A percentile compares a stretch with the other conserved stretches of the same genome.
Conservation (phyloP, 148 eudicot species). For the Hydrangea macrophylla region DNA sequence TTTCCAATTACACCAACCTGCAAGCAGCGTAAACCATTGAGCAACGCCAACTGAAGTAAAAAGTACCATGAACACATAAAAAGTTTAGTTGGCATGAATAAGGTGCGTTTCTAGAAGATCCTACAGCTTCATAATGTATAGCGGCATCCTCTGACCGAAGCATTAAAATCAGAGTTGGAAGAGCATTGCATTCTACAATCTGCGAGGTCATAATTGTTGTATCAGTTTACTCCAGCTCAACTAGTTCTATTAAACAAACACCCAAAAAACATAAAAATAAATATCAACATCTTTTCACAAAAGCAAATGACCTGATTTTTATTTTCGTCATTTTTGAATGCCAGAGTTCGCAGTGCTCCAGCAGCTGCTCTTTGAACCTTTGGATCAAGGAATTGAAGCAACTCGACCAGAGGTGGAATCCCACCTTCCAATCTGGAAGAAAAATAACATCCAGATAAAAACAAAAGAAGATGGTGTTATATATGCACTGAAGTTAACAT, state of each 20-base stretch:
- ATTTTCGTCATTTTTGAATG: constrained; percentile 91
- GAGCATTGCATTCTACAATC: constrained; percentile 97
- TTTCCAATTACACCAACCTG: constrained; percentile 99
- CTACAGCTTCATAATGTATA: constrained; percentile 93
- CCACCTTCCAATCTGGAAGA: constrained; percentile 88
- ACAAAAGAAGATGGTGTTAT: constrained; percentile 1
- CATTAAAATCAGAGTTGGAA: constrained; percentile 82
- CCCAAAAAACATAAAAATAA: no score
- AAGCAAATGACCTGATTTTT: constrained; percentile 64
- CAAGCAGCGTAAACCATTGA: constrained; percentile 11
- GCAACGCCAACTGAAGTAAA: constrained; percentile 1
- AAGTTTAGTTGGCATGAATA: constrained; percentile 21
- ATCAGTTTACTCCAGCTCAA: neutral
- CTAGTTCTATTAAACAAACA: no score
- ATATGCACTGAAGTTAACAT: neutral
- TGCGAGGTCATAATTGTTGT: constrained; percentile 25
- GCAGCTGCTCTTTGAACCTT: constrained; percentile 98
- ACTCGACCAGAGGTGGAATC: constrained; percentile 91
- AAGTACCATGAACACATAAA: neutral
- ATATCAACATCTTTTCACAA: neutral
- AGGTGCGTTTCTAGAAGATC: neutral
- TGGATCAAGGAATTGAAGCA: constrained; percentile 62
- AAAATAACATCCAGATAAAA: neutral
- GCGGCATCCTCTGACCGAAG: constrained; percentile 83
- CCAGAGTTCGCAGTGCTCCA: constrained; percentile 88